phyloP scores from a whole-genome alignment of 2,329 filamentous ascomycete species.

The Elsinoe australis region DNA sequence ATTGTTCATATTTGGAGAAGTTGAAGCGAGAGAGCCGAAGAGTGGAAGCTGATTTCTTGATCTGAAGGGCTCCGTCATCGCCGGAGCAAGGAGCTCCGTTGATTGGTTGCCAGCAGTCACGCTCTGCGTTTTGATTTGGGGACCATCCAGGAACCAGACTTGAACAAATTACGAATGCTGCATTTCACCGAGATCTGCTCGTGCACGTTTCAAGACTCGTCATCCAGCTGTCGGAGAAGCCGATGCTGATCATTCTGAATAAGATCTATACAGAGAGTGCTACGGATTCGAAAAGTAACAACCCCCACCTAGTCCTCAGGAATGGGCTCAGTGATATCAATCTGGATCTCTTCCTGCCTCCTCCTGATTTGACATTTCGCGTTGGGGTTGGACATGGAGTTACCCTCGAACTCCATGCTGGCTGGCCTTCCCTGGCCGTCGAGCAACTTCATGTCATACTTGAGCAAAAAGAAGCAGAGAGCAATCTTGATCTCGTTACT shows the following conservation, averaged over 20 bases:
- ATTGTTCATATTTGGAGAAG: not conserved
- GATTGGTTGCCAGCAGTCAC: not conserved
- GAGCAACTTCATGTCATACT: conserved; percentile 30
- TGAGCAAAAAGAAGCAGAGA: conserved; percentile 28
- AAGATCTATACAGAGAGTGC: too few relatives aligned
- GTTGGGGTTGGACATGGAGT: not conserved
- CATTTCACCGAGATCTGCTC: not conserved
- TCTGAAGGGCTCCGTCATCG: not conserved
- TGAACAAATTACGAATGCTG: not conserved
- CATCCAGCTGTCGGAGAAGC: not conserved
- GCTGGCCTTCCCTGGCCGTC: conserved; percentile 19
- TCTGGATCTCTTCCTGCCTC: conserved; percentile 15
- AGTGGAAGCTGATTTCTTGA: conserved; percentile 4
- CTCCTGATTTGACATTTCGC: conserved; percentile 7
- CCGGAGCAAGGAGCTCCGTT: not conserved
- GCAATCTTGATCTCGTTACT: conserved; percentile 30
- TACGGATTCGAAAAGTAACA: not conserved
- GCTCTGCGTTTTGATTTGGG: too few relatives aligned
- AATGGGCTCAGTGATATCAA: conserved; percentile 11
- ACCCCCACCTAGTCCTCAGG: not conserved
- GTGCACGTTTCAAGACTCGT: not conserved
- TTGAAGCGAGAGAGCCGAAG: not conserved
- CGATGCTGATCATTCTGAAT: too few relatives aligned
- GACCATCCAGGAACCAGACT: not conserved
- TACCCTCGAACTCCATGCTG: conserved; percentile 15